Percentiles rank a stretch among this genome's conserved stretches.
Evolutionary conservation across 176 grass and related monocot species (phyloP).

Genomic region (Juncus inflexus): DNA sequence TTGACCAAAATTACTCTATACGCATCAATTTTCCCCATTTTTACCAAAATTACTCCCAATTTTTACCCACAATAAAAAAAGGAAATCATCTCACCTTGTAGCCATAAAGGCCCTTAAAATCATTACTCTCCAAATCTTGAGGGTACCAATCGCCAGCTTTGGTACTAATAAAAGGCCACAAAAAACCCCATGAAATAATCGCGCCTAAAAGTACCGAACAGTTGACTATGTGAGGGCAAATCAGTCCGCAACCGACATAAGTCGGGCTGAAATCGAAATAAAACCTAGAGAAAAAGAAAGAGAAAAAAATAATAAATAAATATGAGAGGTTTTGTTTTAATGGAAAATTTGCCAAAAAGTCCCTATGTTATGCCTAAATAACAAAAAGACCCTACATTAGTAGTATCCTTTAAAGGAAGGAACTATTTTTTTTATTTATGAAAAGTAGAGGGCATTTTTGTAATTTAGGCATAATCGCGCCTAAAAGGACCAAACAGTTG

Average conservation of each 20-base stretch:
- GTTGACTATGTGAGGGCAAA: slow-evolving; percentile 92
- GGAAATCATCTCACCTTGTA: slow-evolving; percentile 55
- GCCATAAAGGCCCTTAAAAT: slow-evolving; percentile 91
- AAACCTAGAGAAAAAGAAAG: slow-evolving; percentile 47
- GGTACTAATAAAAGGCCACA: slow-evolving; percentile 75
- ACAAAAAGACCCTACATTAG: too few relatives aligned
- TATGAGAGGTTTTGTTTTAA: too few relatives aligned
- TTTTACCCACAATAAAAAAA: slow-evolving; percentile 5
- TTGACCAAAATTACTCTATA: neutral
- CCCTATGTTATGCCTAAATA: too few relatives aligned
- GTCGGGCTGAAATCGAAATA: slow-evolving; percentile 97
- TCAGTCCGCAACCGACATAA: slow-evolving; percentile 88
- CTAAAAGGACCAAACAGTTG: slow-evolving; percentile 82
- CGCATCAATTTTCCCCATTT: neutral
- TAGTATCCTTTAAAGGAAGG: too few relatives aligned
- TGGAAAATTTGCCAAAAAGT: too few relatives aligned
- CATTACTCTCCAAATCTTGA: slow-evolving; percentile 64
- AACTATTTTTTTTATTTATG: too few relatives aligned
- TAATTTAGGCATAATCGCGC: slow-evolving; percentile 81
- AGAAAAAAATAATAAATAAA: neutral
- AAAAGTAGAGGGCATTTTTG: too few relatives aligned
- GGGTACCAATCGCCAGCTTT: slow-evolving; percentile 86
- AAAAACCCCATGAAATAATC: slow-evolving; percentile 86
- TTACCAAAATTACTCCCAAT: slow-evolving; percentile 1
- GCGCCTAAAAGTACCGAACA: slow-evolving; percentile 85